Conservation (phyloP, 2,329 filamentous ascomycete genomes). For the Microsporum canis region DNA sequence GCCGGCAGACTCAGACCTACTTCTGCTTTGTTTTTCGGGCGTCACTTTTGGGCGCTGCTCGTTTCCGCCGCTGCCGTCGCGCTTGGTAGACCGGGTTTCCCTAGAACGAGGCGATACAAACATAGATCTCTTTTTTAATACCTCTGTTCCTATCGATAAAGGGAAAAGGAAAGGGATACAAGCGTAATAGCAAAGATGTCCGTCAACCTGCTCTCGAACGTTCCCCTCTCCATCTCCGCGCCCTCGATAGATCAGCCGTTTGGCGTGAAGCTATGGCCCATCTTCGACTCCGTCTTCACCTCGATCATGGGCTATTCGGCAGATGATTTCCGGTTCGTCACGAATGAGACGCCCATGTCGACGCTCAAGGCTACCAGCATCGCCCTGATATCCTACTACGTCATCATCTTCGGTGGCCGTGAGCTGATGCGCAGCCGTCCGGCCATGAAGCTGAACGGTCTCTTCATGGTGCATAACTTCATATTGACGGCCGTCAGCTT, state of each 20-base stretch:
- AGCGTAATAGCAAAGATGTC: background rate
- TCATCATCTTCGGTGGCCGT: slow-evolving; percentile 75
- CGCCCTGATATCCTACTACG: slow-evolving; percentile 72
- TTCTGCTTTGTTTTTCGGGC: background rate
- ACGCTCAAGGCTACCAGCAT: slow-evolving; percentile 66
- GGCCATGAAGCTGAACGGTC: slow-evolving; percentile 66
- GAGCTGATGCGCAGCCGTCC: slow-evolving; percentile 74
- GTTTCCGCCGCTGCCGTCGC: slow-evolving; percentile 6
- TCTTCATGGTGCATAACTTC: slow-evolving; percentile 89
- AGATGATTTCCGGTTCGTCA: slow-evolving; percentile 67
- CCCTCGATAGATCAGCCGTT: slow-evolving; percentile 78
- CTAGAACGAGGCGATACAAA: background rate
- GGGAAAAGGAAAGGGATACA: background rate
- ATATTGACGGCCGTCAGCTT: slow-evolving; percentile 71
- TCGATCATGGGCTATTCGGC: slow-evolving; percentile 61
- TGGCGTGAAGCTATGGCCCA: slow-evolving; percentile 72
- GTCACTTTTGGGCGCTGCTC: background rate
- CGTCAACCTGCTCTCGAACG: slow-evolving; percentile 10
- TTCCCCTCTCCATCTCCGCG: slow-evolving; percentile 20
- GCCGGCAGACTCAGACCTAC: background rate
- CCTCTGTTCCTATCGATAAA: background rate
- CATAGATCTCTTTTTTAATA: background rate
- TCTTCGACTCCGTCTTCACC: slow-evolving; percentile 73
- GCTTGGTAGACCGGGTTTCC: background rate
- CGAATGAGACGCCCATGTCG: slow-evolving; percentile 71